Evolutionary conservation across 1,284 basidiomycete species (phyloP), one percentile per base, ranked within the genome.

Genomic region (Irpex sp.): DNA sequence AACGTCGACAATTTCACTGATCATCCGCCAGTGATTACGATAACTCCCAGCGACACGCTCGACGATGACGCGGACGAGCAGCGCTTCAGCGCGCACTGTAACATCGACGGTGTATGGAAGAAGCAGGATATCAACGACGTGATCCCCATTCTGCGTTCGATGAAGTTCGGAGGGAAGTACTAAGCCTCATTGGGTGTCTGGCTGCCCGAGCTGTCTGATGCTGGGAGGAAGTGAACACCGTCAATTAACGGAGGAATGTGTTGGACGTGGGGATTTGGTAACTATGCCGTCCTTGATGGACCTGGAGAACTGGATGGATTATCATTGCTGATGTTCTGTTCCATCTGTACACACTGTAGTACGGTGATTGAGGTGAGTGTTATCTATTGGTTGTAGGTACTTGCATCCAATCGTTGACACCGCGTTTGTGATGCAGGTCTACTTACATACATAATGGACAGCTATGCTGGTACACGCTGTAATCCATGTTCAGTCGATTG

Each of bases 111-210:
- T 7, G 64, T 67, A 7, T 72, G 70, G 68, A 61, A 71, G 63
- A 63, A 66, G 66, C 68, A 66, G 61, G 72, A 72, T 38, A 34
- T 72, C n/a, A 57, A 64, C 38, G 67, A 73, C 47, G 71, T 73
- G 13, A 69, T 74, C 31, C 70, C 71, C 57, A 68, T 60, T 44
- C 66, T 73, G 64, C 62, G 72, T 19, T 67, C 64, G 65, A 65
- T 73, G 61, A 66, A 67, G 61, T 67, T 65, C 38, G 59, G 67
- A 36, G 48, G 65, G 56, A 67, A 57, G 59, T 57, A 34, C 11
- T 19, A 36, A 21, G 54, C 15, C 9, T 26, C 2, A 19, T 13
- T 47, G 44, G 44, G 44, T 47, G 44, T 44, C 40, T 44, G 11
- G 8, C 40, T 44, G 11, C 40, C 40, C 15, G 11, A 11, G 8